phyloP scores from a whole-genome alignment of 768 basidiomycete genomes.

The Ramaria sp. region DNA sequence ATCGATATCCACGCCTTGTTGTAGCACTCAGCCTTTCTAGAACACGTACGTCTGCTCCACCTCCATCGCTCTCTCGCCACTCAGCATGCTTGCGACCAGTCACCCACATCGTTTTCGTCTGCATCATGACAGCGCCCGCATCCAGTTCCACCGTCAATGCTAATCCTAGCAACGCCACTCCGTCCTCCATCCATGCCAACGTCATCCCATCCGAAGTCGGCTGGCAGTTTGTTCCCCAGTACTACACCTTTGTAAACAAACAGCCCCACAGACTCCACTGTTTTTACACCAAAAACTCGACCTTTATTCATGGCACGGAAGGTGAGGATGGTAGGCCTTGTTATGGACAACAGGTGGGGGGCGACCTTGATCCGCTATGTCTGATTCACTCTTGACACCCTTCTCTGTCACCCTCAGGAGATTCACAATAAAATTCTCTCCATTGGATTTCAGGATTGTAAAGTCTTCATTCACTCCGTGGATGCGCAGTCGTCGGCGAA shows the following conservation, averaged over 20 bases:
- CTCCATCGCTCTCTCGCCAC: neutral
- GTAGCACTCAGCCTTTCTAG: neutral
- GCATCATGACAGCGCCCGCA: constrained; percentile 2
- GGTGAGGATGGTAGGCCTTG: constrained; percentile 88
- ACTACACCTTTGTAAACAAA: constrained; percentile 99
- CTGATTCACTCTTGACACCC: neutral
- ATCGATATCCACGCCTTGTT: neutral
- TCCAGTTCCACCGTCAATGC: neutral
- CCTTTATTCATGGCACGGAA: constrained; percentile 95
- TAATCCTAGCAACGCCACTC: neutral
- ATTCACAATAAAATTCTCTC: constrained; percentile 94
- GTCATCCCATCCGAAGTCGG: constrained; percentile 92
- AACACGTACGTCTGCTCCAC: neutral
- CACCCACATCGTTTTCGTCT: neutral
- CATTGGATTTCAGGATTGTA: constrained; percentile 92
- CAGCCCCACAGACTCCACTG: constrained; percentile 93
- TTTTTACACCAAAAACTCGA: constrained; percentile 97
- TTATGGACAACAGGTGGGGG: constrained; percentile 80
- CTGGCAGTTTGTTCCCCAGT: constrained; percentile 99
- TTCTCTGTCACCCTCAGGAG: constrained; percentile 43
- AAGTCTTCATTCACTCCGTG: constrained; percentile 97
- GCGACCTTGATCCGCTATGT: neutral
- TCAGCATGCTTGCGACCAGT: neutral
- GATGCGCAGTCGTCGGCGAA: constrained; percentile 93
- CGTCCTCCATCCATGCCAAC: constrained; percentile 35